Evolutionary conservation across 177 flowering plant species (phyloP).

Genomic region (Vitis hybrid): DNA sequence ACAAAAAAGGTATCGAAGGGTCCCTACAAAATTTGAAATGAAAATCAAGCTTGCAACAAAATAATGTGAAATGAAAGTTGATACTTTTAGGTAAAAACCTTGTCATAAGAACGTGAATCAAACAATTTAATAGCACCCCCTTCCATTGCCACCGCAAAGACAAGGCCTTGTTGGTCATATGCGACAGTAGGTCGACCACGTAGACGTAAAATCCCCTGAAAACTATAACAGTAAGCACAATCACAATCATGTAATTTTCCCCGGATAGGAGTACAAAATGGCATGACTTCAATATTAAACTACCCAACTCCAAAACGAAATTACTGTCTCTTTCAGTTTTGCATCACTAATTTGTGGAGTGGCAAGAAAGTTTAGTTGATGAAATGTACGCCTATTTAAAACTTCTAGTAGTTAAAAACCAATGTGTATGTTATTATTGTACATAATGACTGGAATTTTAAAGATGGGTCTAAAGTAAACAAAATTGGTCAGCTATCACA

Average conservation of each 20-base stretch:
- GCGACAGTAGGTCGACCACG: constrained; percentile 99
- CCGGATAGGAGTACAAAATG: neutral
- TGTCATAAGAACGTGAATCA: constrained; percentile 98
- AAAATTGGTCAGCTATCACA: no score
- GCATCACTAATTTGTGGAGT: no score
- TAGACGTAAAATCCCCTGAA: constrained; percentile 87
- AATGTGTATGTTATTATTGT: no score
- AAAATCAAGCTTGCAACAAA: no score
- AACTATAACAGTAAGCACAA: constrained; percentile 56
- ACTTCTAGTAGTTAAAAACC: no score
- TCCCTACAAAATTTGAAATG: constrained; percentile 48
- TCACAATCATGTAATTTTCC: constrained; percentile 16
- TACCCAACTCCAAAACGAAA: constrained; percentile 5
- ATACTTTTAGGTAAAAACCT: constrained; percentile 44
- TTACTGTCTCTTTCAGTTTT: no score
- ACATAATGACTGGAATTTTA: no score
- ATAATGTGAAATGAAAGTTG: neutral
- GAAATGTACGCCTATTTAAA: no score
- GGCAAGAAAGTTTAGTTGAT: no score
- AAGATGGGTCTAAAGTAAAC: no score
- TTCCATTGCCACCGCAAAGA: constrained; percentile 99
- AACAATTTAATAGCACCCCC: constrained; percentile 97
- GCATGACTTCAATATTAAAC: neutral
- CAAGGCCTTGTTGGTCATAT: constrained; percentile 98
- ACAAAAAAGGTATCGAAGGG: constrained; percentile 97